Evolutionary conservation across 495 filamentous ascomycete genomes (phyloP).

Genomic region (Letharia lupina): DNA sequence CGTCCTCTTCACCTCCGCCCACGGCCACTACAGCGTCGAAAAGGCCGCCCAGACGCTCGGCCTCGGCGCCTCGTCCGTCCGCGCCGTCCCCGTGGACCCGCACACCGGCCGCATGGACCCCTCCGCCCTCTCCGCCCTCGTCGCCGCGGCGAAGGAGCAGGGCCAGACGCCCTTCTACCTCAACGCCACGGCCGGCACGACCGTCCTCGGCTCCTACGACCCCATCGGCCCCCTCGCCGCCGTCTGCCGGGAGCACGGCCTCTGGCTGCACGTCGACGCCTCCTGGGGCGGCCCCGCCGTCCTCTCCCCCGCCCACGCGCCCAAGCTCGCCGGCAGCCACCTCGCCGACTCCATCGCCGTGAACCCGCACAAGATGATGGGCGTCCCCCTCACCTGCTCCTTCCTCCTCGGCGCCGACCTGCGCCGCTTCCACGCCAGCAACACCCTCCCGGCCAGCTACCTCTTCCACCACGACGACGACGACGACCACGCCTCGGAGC

Average conservation of each 20-base stretch:
- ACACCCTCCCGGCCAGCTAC: constrained; percentile 80
- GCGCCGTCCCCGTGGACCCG: constrained; percentile 64
- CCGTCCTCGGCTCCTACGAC: constrained; percentile 85
- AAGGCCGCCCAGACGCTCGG: constrained; percentile 85
- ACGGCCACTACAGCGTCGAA: constrained; percentile 92
- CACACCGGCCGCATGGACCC: constrained; percentile 61
- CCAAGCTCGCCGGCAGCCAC: constrained; percentile 59
- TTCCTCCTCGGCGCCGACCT: constrained; percentile 76
- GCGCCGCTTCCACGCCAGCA: constrained; percentile 65
- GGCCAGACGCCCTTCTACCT: constrained; percentile 85
- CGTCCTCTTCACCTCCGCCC: constrained; percentile 77
- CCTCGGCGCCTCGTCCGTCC: constrained; percentile 64
- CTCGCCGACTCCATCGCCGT: constrained; percentile 72
- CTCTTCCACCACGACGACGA: constrained; percentile 48
- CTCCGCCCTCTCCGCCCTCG: constrained; percentile 49
- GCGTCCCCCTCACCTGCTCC: constrained; percentile 80
- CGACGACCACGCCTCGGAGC: constrained; percentile 32
- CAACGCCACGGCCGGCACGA: constrained; percentile 91
- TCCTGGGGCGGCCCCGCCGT: constrained; percentile 82
- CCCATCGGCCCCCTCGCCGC: constrained; percentile 62
- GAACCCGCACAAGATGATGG: constrained; percentile 97
- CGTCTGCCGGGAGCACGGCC: constrained; percentile 58
- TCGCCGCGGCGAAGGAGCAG: constrained; percentile 49
- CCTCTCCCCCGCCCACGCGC: constrained; percentile 58
- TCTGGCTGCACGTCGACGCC: constrained; percentile 90